A percentile compares a stretch with the other conserved stretches of the same genome.
These are phyloP conservation scores for Cladosporium sp. DNA, from an alignment of 2,329 filamentous ascomycete genomes.

Conservation along the genomic window DNA sequence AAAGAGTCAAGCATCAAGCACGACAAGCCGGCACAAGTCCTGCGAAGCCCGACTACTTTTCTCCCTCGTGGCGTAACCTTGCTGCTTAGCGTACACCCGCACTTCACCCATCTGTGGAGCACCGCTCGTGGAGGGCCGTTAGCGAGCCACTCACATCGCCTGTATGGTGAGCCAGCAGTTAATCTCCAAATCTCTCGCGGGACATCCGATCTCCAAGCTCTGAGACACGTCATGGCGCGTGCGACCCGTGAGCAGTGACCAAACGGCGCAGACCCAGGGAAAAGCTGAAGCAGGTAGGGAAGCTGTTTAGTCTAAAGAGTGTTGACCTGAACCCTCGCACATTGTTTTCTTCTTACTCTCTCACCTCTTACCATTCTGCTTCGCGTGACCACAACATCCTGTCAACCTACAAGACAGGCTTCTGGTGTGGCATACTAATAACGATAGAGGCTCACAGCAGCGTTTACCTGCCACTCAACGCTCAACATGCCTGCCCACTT, in stretches of 20 bases:
- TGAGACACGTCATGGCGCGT: conserved; percentile 19
- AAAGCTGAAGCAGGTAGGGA: conserved; percentile 8
- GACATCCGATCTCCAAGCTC: conserved; percentile 9
- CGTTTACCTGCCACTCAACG: neutral
- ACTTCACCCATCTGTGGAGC: conserved; percentile 9
- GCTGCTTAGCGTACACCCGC: conserved; percentile 11
- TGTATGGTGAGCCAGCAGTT: neutral
- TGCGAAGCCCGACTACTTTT: conserved; percentile 1
- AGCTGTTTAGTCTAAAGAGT: conserved; percentile 2
- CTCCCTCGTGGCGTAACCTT: conserved; percentile 18
- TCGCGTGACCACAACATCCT: conserved; percentile 1
- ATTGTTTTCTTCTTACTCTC: neutral
- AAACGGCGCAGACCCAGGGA: conserved; percentile 3
- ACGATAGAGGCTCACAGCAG: conserved; percentile 6
- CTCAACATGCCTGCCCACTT: conserved; percentile 28
- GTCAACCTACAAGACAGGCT: neutral
- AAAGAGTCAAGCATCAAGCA: conserved; percentile 10
- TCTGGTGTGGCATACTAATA: neutral
- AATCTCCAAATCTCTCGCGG: conserved; percentile 6
- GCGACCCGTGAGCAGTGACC: conserved; percentile 4
- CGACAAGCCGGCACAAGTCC: conserved; percentile 12
- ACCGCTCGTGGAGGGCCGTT: neutral
- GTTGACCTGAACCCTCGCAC: neutral
- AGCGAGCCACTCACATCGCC: conserved; percentile 5
- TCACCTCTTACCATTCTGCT: neutral